Evolutionary conservation across 2,329 filamentous ascomycete genomes (phyloP).

Genomic region (Colletotrichum siamense): DNA sequence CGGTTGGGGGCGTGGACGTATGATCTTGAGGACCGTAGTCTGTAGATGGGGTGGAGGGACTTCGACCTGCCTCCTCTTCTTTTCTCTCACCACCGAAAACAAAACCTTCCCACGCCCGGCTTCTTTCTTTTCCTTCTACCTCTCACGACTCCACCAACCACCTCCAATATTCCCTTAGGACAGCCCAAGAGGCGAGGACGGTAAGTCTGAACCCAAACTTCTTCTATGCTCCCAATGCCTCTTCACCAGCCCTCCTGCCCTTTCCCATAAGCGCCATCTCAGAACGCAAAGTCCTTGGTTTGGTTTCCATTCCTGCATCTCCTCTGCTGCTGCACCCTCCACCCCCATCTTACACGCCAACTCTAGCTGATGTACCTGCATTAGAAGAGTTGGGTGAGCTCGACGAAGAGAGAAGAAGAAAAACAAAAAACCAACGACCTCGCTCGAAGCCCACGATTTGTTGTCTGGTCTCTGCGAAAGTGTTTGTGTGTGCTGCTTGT

Average conservation of each 20-base stretch:
- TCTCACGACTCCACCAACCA: conserved; percentile 40
- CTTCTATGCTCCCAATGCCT: conserved; percentile 18
- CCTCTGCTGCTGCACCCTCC: conserved; percentile 5
- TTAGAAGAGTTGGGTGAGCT: conserved; percentile 22
- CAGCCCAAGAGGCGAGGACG: conserved; percentile 25
- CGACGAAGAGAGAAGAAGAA: conserved; percentile 14
- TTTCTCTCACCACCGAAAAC: conserved; percentile 27
- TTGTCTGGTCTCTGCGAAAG: background rate
- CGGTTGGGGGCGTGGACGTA: conserved; percentile 5
- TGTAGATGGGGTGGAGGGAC: conserved; percentile 13
- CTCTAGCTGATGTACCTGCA: conserved; percentile 23
- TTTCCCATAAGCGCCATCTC: background rate
- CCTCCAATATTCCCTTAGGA: conserved; percentile 29
- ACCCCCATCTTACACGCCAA: conserved; percentile 17
- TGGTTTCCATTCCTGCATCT: conserved; percentile 6
- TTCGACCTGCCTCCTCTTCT: conserved; percentile 24
- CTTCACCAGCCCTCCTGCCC: conserved; percentile 8
- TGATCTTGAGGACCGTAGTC: background rate
- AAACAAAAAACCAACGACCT: background rate
- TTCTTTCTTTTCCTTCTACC: conserved; percentile 32
- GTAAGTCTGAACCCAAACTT: conserved; percentile 17
- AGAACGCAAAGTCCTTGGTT: background rate
- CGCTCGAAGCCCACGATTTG: background rate
- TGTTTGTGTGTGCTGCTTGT: conserved; percentile 17
- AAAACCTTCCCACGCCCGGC: conserved; percentile 25